These are phyloP conservation scores for Coprinopsis marcescibilis DNA, from an alignment of 768 basidiomycete species.

Conservation along the genomic window DNA sequence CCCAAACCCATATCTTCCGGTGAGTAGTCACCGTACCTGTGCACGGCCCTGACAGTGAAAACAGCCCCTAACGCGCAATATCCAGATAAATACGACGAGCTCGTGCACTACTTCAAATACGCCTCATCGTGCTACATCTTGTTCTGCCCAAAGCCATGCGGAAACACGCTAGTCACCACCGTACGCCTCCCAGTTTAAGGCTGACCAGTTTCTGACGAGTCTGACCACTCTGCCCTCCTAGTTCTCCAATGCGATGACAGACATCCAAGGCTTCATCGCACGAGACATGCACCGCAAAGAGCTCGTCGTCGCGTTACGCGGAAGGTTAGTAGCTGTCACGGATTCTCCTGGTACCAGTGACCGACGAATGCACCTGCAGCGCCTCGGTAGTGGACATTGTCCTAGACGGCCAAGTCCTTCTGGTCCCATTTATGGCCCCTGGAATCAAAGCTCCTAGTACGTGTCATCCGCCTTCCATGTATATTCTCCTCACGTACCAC, in stretches of 20 bases:
- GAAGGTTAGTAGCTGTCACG: conserved; percentile 31
- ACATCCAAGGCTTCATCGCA: conserved; percentile 46
- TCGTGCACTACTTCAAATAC: conserved; percentile 51
- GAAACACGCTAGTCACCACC: conserved; percentile 33
- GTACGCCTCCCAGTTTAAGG: conserved; percentile 16
- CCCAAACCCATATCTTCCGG: too few relatives aligned
- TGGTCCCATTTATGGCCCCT: conserved; percentile 39
- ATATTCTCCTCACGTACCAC: not conserved
- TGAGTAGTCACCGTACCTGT: too few relatives aligned
- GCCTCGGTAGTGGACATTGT: conserved; percentile 36
- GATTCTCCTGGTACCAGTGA: not conserved
- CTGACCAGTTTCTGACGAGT: not conserved
- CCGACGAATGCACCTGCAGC: conserved; percentile 18
- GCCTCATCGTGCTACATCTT: conserved; percentile 44
- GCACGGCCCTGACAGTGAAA: too few relatives aligned
- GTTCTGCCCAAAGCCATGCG: conserved; percentile 45
- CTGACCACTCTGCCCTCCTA: conserved; percentile 12
- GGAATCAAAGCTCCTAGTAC: conserved; percentile 38
- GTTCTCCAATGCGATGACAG: conserved; percentile 37
- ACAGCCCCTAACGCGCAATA: too few relatives aligned
- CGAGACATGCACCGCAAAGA: conserved; percentile 41
- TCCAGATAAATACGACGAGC: conserved; percentile 35
- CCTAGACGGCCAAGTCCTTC: conserved; percentile 35
- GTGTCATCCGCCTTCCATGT: conserved; percentile 3
- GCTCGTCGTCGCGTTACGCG: conserved; percentile 43